A percentile compares a stretch with the other conserved stretches of the same genome.
Conservation (phyloP, 257 asterid species). For the Echites panduratus region DNA sequence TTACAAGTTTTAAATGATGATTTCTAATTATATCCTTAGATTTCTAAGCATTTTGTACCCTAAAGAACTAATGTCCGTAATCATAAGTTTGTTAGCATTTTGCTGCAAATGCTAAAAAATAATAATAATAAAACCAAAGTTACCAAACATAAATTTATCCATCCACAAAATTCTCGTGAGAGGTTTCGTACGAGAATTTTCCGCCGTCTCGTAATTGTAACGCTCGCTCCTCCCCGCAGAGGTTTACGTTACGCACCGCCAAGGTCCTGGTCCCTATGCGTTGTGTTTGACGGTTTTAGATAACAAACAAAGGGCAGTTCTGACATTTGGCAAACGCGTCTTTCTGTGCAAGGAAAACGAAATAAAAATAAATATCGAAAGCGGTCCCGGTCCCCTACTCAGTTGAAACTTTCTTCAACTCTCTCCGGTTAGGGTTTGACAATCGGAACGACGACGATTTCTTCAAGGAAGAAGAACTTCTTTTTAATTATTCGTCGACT, state of each 20-base stretch:
- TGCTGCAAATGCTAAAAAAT: too few relatives aligned
- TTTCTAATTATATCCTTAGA: too few relatives aligned
- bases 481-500: slow-evolving; percentile 16
- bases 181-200: too few relatives aligned
- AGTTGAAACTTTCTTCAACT: slow-evolving; percentile 1
- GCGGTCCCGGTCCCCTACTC: slow-evolving; percentile 1
- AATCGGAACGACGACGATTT: slow-evolving; percentile 3
- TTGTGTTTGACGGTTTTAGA: not conserved
- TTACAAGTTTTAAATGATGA: too few relatives aligned
- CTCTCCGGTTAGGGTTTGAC: slow-evolving; percentile 20
- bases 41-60: too few relatives aligned
- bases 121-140: too few relatives aligned
- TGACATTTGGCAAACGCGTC: not conserved
- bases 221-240: too few relatives aligned
- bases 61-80: too few relatives aligned
- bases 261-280: not conserved
- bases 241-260: not conserved
- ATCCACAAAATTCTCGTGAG: too few relatives aligned
- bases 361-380: not conserved
- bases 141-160: too few relatives aligned
- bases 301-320: not conserved
- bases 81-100: too few relatives aligned
- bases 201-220: too few relatives aligned
- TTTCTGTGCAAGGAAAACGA: not conserved
- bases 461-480: not conserved